A percentile compares a stretch with the other conserved stretches of the same genome.
phyloP scores from a whole-genome alignment of 129 eudicot genomes.

The Helichrysum umbraculigerum region DNA sequence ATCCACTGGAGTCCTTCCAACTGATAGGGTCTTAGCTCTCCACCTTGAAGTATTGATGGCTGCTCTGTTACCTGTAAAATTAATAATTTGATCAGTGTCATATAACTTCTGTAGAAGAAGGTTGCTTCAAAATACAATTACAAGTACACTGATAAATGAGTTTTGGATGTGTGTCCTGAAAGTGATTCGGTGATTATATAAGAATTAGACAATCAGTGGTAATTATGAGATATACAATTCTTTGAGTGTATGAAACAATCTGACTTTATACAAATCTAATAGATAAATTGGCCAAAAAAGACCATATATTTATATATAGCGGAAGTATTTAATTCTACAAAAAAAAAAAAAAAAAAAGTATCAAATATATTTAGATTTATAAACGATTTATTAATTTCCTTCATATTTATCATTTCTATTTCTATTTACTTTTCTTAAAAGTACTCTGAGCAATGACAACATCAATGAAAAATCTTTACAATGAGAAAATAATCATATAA shows the following conservation, averaged over 20 bases:
- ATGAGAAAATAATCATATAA: neutral
- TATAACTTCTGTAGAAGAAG: constrained; percentile 13
- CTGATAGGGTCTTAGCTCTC: constrained; percentile 85
- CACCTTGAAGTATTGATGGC: constrained; percentile 92
- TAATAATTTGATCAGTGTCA: constrained; percentile 3
- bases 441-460: neutral
- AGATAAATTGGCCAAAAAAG: neutral
- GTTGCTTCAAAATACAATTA: constrained; percentile 3
- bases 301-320: neutral
- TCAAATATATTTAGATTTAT: neutral
- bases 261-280: neutral
- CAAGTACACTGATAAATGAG: neutral
- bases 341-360: too few relatives aligned
- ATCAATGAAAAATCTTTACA: neutral
- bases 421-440: neutral
- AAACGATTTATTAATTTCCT: neutral
- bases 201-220: constrained; percentile 6
- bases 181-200: neutral
- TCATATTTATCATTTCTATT: neutral
- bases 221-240: neutral
- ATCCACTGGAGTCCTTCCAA: constrained; percentile 99
- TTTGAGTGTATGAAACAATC: neutral
- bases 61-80: constrained; percentile 82
- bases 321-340: neutral
- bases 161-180: constrained; percentile 18